Conservation (phyloP, 1,139 yeast species). For the Taphrina sp. region DNA sequence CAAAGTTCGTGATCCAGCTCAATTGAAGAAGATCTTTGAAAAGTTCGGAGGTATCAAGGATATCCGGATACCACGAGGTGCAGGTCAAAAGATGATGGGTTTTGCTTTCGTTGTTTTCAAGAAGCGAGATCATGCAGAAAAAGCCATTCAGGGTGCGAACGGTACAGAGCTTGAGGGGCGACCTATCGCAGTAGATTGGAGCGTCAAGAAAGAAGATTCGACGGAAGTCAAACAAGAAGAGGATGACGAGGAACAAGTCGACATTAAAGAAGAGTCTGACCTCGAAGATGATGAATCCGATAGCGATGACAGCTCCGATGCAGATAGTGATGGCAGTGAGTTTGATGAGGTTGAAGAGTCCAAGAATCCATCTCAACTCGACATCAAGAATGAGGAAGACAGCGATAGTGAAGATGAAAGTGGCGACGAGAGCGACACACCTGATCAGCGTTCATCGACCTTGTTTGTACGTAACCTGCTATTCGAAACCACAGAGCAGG, state of each 20-base stretch:
- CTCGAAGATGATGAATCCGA: constrained; percentile 41
- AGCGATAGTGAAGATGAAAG: constrained; percentile 42
- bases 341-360: constrained; percentile 37
- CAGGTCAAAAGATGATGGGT: constrained; percentile 88
- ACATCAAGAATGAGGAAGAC: constrained; percentile 33
- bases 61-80: constrained; percentile 83
- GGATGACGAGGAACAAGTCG: constrained; percentile 42
- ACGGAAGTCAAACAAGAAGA: constrained; percentile 56
- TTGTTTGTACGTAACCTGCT: constrained; percentile 90
- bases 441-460: constrained; percentile 45
- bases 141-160: constrained; percentile 68
- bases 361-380: constrained; percentile 2
- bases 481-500: constrained; percentile 84
- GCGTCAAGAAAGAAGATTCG: constrained; percentile 65
- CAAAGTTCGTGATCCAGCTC: constrained; percentile 80
- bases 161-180: constrained; percentile 86
- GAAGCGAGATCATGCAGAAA: constrained; percentile 71
- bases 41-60: constrained; percentile 85
- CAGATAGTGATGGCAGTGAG: constrained; percentile 40
- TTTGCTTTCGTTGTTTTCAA: constrained; percentile 94
- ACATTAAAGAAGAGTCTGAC: constrained; percentile 41
- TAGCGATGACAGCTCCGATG: constrained; percentile 41
- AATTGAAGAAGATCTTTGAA: constrained; percentile 65
- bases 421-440: constrained; percentile 44
- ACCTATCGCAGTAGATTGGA: constrained; percentile 91